Percentiles rank a stretch among this genome's conserved stretches.
These are phyloP conservation scores for Ogataea henricii DNA, from an alignment of 805 yeast genomes.

Conservation along the genomic window DNA sequence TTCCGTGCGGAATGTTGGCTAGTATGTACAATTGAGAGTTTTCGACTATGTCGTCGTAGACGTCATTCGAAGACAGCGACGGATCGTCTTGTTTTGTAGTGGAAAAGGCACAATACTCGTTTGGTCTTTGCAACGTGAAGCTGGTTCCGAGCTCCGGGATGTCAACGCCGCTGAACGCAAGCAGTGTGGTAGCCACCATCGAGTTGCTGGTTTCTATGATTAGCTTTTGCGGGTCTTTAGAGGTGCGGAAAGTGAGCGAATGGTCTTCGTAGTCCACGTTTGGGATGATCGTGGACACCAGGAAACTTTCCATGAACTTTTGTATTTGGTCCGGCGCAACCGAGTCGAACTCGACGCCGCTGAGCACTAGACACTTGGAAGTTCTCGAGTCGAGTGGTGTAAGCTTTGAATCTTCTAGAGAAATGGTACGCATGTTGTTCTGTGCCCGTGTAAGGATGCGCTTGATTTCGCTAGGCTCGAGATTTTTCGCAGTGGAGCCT, in stretches of 20 bases:
- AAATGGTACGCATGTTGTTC: slow-evolving; percentile 13
- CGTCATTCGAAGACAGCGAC: slow-evolving; percentile 32
- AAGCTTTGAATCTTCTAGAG: slow-evolving; percentile 26
- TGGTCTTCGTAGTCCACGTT: slow-evolving; percentile 37
- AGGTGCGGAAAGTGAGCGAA: slow-evolving; percentile 31
- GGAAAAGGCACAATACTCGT: slow-evolving; percentile 39
- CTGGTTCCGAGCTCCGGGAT: slow-evolving; percentile 35
- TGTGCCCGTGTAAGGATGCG: slow-evolving; percentile 21
- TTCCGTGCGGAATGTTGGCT: slow-evolving; percentile 44
- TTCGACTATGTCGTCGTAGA: slow-evolving; percentile 43
- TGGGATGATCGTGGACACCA: slow-evolving; percentile 46
- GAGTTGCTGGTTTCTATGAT: slow-evolving; percentile 54
- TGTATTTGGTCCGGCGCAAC: slow-evolving; percentile 38
- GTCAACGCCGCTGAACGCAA: slow-evolving; percentile 42
- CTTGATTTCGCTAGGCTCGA: slow-evolving; percentile 38
- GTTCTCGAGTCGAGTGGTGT: slow-evolving; percentile 30
- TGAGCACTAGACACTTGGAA: slow-evolving; percentile 28
- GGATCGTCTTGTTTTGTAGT: slow-evolving; percentile 53
- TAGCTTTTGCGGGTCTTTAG: slow-evolving; percentile 38
- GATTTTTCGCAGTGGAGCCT: slow-evolving; percentile 48
- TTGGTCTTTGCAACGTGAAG: slow-evolving; percentile 44
- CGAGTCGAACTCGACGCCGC: slow-evolving; percentile 23
- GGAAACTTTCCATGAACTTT: slow-evolving; percentile 46
- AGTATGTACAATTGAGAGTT: slow-evolving; percentile 30
- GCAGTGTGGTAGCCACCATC: slow-evolving; percentile 55